Evolutionary conservation across 352 stramenopile genomes (phyloP).

Genomic region (Globisporangium polare): DNA sequence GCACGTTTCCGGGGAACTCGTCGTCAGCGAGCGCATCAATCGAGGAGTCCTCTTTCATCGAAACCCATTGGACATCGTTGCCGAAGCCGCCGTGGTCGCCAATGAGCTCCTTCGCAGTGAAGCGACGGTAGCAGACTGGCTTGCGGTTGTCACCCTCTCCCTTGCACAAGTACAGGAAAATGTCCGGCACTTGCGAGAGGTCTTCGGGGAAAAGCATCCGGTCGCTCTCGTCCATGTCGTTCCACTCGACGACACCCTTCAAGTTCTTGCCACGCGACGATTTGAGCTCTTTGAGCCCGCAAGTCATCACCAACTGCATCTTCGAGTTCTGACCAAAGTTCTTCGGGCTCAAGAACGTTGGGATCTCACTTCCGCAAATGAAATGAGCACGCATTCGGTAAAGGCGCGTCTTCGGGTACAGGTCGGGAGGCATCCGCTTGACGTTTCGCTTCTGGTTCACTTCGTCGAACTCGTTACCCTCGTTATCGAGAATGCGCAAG

Average conservation of each 20-base stretch:
- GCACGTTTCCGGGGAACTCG: constrained; percentile 78
- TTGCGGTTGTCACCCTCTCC: constrained; percentile 57
- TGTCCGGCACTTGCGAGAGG: constrained; percentile 75
- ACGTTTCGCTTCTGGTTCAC: constrained; percentile 84
- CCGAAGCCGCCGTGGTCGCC: constrained; percentile 49
- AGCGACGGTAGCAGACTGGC: constrained; percentile 77
- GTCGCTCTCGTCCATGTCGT: constrained; percentile 71
- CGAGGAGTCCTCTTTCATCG: constrained; percentile 75
- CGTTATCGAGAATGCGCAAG: constrained; percentile 68
- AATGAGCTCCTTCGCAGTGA: constrained; percentile 74
- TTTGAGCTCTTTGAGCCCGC: constrained; percentile 56
- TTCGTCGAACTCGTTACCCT: constrained; percentile 67
- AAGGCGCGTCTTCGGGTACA: constrained; percentile 58
- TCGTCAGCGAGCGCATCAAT: constrained; percentile 77
- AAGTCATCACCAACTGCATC: constrained; percentile 73
- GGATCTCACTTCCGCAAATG: constrained; percentile 71
- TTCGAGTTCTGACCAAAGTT: constrained; percentile 69
- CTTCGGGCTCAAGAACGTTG: constrained; percentile 64
- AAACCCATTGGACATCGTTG: constrained; percentile 60
- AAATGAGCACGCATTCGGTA: constrained; percentile 77
- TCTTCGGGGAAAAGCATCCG: constrained; percentile 72
- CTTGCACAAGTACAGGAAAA: constrained; percentile 86
- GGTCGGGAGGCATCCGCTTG: constrained; percentile 50
- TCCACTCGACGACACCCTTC: constrained; percentile 84
- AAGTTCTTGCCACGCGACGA: constrained; percentile 59